phyloP scores from a whole-genome alignment of 202 grass and related monocot genomes.

The Alloteropsis angusta region DNA sequence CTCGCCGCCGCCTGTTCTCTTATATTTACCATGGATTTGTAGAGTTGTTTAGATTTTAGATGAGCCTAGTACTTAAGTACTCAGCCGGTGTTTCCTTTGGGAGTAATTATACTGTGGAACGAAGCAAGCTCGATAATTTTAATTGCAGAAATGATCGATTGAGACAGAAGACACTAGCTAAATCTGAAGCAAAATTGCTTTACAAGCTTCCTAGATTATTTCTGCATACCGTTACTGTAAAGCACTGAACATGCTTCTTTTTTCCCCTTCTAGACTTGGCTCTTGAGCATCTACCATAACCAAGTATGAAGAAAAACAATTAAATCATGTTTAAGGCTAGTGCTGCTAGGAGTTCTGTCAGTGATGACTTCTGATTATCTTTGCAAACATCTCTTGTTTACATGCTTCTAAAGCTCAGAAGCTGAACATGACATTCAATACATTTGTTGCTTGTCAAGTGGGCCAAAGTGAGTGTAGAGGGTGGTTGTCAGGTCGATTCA shows the following conservation, averaged over 20 bases:
- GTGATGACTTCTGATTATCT: not conserved
- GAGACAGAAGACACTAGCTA: not conserved
- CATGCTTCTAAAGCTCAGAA: not conserved
- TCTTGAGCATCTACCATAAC: not conserved
- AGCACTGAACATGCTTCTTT: not conserved
- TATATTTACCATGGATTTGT: not conserved
- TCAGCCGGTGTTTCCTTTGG: not conserved
- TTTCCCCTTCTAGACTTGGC: not conserved
- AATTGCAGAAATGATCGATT: not conserved
- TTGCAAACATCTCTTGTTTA: not conserved
- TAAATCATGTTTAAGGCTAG: not conserved
- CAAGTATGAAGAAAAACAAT: not conserved
- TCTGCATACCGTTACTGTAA: not conserved
- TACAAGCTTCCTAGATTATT: not conserved
- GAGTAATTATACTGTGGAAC: not conserved
- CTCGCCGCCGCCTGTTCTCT: not conserved
- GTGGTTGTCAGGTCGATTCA: not conserved
- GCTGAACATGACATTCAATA: constrained; percentile 4
- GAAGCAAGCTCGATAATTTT: not conserved
- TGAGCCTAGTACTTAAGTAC: not conserved
- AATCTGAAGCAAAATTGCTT: not conserved
- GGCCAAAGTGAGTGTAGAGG: not conserved
- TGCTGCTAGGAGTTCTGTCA: not conserved
- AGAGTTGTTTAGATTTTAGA: not conserved
- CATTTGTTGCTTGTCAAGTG: not conserved